A percentile compares a stretch with the other conserved stretches of the same genome.
Conservation (phyloP, 1,139 yeast genomes). For the Hyphopichia khmerensis region DNA sequence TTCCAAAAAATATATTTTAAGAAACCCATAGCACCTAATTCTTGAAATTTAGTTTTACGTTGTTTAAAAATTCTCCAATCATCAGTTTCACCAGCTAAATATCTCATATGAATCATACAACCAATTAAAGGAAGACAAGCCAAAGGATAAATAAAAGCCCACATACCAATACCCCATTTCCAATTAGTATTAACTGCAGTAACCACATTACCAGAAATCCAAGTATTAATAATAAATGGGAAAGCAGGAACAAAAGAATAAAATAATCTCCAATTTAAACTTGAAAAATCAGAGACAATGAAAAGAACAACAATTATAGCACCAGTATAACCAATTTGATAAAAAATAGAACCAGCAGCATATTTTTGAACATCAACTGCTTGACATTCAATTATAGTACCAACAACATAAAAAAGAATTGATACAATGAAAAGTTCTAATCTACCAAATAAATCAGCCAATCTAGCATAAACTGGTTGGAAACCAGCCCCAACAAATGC, state of each 20-base stretch:
- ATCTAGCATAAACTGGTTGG: constrained; percentile 59
- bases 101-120: constrained; percentile 34
- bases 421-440: constrained; percentile 48
- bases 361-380: constrained; percentile 58
- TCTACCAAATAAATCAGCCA: constrained; percentile 65
- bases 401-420: constrained; percentile 56
- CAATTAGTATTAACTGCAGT: constrained; percentile 16
- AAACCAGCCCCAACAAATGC: constrained; percentile 39
- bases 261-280: constrained; percentile 62
- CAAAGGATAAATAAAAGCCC: constrained; percentile 42
- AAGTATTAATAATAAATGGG: constrained; percentile 66
- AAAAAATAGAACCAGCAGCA: constrained; percentile 67
- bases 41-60: constrained; percentile 20
- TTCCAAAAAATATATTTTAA: constrained; percentile 29
- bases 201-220: constrained; percentile 58
- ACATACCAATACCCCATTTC: constrained; percentile 38
- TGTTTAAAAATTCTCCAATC: constrained; percentile 30
- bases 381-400: constrained; percentile 64
- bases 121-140: constrained; percentile 31
- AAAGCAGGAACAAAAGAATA: constrained; percentile 57
- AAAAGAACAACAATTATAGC: constrained; percentile 49
- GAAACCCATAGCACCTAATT: constrained; percentile 22
- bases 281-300: constrained; percentile 56
- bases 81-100: constrained; percentile 30
- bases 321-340: constrained; percentile 65